Evolutionary conservation across 2,329 filamentous ascomycete species (phyloP).

Genomic region (Scedosporium dehoogii): DNA sequence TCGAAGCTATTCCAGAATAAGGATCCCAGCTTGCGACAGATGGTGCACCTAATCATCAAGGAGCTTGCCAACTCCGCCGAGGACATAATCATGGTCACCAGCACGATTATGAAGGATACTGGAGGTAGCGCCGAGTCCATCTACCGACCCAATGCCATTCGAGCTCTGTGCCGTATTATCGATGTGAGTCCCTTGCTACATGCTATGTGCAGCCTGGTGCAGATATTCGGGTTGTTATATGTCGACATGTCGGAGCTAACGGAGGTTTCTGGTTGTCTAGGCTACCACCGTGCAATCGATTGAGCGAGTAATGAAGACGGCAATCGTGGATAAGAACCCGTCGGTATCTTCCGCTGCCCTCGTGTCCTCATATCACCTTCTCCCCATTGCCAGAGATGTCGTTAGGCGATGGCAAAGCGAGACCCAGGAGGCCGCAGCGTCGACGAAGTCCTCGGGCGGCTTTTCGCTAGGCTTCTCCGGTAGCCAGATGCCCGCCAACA

Average conservation of each 20-base stretch:
- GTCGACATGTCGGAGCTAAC: neutral
- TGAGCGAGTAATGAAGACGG: conserved; percentile 96
- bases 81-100: conserved; percentile 99
- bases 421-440: conserved; percentile 90
- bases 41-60: conserved; percentile 98
- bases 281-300: conserved; percentile 94
- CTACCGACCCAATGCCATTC: conserved; percentile 91
- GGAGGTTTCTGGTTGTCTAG: conserved; percentile 29
- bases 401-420: conserved; percentile 97
- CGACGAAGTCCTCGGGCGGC: conserved; percentile 76
- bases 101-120: conserved; percentile 99
- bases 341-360: conserved; percentile 94
- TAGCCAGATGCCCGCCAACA: conserved; percentile 68
- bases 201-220: neutral
- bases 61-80: conserved; percentile 91
- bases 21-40: conserved; percentile 93
- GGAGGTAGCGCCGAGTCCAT: conserved; percentile 89
- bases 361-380: conserved; percentile 93
- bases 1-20: conserved; percentile 99
- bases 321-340: conserved; percentile 97
- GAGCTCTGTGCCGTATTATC: conserved; percentile 91
- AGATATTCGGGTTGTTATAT: neutral
- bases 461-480: conserved; percentile 87
- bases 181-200: conserved; percentile 51
- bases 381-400: conserved; percentile 90